Conservation (phyloP, 148 eudicot species). For the Cornus suecica region DNA sequence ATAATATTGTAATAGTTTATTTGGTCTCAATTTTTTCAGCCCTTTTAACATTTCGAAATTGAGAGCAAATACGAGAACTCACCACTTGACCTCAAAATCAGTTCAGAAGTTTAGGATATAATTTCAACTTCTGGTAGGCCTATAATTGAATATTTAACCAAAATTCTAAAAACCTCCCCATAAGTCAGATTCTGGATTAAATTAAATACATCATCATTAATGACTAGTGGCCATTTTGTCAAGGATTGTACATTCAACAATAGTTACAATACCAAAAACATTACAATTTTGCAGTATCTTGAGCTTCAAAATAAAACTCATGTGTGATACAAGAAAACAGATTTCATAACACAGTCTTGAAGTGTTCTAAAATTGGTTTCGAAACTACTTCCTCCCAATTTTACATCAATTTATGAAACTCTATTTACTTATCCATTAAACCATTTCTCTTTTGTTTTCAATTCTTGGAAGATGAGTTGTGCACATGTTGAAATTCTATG, state of each 20-base stretch:
- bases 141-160: not conserved
- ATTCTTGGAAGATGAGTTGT: too few relatives aligned
- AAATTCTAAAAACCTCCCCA: too few relatives aligned
- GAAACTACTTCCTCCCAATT: not conserved
- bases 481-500: too few relatives aligned
- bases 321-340: not conserved
- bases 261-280: not conserved
- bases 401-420: not conserved
- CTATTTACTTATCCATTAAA: not conserved
- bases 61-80: not conserved
- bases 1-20: too few relatives aligned
- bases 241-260: not conserved
- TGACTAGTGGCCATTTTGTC: not conserved
- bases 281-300: not conserved
- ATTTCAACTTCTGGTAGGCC: not conserved
- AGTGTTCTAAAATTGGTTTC: not conserved
- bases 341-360: not conserved
- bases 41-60: too few relatives aligned
- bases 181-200: not conserved
- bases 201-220: not conserved
- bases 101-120: not conserved
- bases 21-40: not conserved
- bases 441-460: not conserved
- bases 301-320: not conserved
- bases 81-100: not conserved